Evolutionary conservation across 805 yeast species (phyloP).

Genomic region (Zygoascus bituminiphila): DNA sequence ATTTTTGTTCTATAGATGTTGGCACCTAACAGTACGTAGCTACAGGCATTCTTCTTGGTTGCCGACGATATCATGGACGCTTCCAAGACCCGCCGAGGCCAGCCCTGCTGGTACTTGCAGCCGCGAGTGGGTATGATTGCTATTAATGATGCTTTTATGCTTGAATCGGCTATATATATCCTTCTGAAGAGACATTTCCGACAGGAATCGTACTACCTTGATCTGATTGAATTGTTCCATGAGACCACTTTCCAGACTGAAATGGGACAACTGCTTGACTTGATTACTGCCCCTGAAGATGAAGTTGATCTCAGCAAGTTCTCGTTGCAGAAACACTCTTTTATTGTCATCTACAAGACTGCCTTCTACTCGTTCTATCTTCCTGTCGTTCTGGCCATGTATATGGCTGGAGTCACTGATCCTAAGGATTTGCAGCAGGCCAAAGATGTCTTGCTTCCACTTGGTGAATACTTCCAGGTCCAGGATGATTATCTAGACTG

Average conservation of each 20-base stretch:
- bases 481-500: conserved; percentile 97
- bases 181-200: conserved; percentile 85
- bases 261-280: conserved; percentile 89
- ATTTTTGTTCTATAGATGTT: background rate
- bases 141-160: conserved; percentile 93
- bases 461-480: conserved; percentile 97
- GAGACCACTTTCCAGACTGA: conserved; percentile 97
- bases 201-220: conserved; percentile 73
- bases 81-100: conserved; percentile 95
- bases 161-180: conserved; percentile 88
- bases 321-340: conserved; percentile 81
- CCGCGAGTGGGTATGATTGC: conserved; percentile 82
- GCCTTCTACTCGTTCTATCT: conserved; percentile 95
- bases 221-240: conserved; percentile 87
- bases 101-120: conserved; percentile 93
- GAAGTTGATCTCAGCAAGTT: conserved; percentile 82
- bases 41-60: conserved; percentile 94
- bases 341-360: conserved; percentile 92
- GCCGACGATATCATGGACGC: conserved; percentile 99
- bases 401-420: conserved; percentile 68
- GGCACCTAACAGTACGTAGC: conserved; percentile 15
- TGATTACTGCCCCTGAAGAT: conserved; percentile 96
- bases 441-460: conserved; percentile 75
- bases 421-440: conserved; percentile 81
- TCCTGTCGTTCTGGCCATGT: conserved; percentile 97